phyloP scores from a whole-genome alignment of 2,329 filamentous ascomycete species.

The Trichoderma arundinaceum region DNA sequence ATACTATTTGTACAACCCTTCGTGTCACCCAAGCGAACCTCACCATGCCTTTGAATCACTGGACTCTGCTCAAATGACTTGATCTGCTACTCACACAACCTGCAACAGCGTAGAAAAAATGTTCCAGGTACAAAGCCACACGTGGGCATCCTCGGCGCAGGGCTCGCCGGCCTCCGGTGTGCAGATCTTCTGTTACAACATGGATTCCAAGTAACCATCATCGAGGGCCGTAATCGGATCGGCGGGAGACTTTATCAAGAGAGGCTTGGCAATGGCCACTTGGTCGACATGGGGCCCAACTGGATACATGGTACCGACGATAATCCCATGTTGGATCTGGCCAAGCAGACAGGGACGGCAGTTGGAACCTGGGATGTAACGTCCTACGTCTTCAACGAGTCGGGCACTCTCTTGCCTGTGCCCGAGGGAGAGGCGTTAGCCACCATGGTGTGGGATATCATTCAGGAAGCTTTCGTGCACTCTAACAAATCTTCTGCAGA shows the following conservation, averaged over 20 bases:
- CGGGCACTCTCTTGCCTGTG: constrained; percentile 57
- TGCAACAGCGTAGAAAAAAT: constrained; percentile 23
- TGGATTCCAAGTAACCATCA: constrained; percentile 70
- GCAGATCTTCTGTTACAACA: constrained; percentile 69
- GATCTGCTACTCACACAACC: constrained; percentile 19
- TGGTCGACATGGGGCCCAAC: constrained; percentile 71
- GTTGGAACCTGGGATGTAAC: constrained; percentile 56
- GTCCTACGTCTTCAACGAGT: constrained; percentile 62
- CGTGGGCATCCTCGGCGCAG: constrained; percentile 72
- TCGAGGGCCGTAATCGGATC: constrained; percentile 70
- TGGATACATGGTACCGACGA: constrained; percentile 78
- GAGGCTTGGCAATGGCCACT: constrained; percentile 53
- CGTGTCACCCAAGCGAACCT: neutral
- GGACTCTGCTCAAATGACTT: neutral
- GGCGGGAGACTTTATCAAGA: constrained; percentile 68
- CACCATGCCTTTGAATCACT: neutral
- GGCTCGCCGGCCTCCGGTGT: constrained; percentile 72
- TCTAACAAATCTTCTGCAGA: constrained; percentile 62
- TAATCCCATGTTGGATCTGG: constrained; percentile 73
- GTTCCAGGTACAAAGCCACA: constrained; percentile 50
- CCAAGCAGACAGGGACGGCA: constrained; percentile 62
- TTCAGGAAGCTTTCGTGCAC: constrained; percentile 69
- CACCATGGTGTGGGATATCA: constrained; percentile 68
- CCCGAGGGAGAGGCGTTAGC: constrained; percentile 55
- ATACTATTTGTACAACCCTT: neutral